Conservation (phyloP, 352 stramenopile species). For the Pythium pyrilobum region DNA sequence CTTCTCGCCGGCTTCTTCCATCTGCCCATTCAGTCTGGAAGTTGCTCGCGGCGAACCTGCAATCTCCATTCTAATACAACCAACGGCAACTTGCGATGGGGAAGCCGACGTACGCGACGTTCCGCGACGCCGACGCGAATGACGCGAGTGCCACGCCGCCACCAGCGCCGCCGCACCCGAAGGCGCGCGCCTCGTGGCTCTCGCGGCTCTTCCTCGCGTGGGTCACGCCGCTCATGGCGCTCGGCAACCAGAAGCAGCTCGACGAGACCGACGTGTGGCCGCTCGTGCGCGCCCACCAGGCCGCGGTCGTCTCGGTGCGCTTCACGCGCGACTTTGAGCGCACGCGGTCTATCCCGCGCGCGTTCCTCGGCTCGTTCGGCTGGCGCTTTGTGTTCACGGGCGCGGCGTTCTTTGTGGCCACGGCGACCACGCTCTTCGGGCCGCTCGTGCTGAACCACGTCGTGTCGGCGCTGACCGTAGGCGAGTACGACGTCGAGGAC, state of each 20-base stretch:
- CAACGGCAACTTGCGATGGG: not conserved
- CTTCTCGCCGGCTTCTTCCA: too few species aligned
- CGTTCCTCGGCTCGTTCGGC: conserved; percentile 33
- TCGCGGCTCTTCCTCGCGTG: conserved; percentile 44
- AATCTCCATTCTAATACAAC: too few species aligned
- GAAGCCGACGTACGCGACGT: not conserved
- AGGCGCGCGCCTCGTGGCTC: conserved; percentile 14
- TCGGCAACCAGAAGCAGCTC: conserved; percentile 43
- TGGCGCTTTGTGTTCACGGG: conserved; percentile 28
- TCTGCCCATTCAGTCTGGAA: too few species aligned
- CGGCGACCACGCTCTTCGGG: conserved; percentile 37
- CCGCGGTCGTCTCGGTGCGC: conserved; percentile 13
- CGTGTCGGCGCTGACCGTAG: conserved; percentile 23
- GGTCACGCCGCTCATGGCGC: conserved; percentile 39
- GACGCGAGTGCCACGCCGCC: not conserved
- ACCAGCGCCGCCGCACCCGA: not conserved
- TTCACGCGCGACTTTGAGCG: conserved; percentile 25
- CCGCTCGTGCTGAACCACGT: conserved; percentile 41
- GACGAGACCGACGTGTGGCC: conserved; percentile 38
- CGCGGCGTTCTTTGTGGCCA: conserved; percentile 29
- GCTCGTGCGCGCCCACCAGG: conserved; percentile 23
- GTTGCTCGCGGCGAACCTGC: too few species aligned
- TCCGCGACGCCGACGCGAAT: not conserved
- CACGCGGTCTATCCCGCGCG: conserved; percentile 30
- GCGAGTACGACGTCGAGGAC: conserved; percentile 12